Conservation (phyloP, 2,329 filamentous ascomycete species). For the Alternaria triticina region DNA sequence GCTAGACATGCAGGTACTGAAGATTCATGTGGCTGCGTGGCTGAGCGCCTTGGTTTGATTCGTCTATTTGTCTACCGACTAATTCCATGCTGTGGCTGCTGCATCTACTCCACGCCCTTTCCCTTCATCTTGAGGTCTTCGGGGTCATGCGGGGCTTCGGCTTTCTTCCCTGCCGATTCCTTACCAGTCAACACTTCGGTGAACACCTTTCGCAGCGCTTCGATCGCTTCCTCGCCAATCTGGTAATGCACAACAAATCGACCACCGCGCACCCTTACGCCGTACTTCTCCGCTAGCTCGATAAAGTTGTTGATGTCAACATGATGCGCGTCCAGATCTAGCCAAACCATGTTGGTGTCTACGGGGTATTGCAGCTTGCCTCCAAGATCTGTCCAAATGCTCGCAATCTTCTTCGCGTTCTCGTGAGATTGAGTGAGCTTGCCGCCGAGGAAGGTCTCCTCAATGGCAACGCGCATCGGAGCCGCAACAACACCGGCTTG, state of each 20-base stretch:
- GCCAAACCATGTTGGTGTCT: conserved; percentile 93
- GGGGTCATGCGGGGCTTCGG: conserved; percentile 25
- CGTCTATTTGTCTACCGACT: background rate
- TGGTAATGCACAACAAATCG: conserved; percentile 75
- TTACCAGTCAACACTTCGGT: conserved; percentile 30
- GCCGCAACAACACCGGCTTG: conserved; percentile 79
- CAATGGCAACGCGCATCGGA: conserved; percentile 76
- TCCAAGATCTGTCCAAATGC: conserved; percentile 72
- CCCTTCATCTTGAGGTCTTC: conserved; percentile 40
- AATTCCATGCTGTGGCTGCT: background rate
- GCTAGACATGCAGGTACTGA: conserved; percentile 14
- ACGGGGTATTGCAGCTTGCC: conserved; percentile 72
- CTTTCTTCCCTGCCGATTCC: conserved; percentile 25
- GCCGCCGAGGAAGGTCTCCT: conserved; percentile 78
- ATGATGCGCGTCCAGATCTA: conserved; percentile 71
- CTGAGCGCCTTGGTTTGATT: conserved; percentile 2
- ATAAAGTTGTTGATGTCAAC: conserved; percentile 61
- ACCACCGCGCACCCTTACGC: conserved; percentile 63
- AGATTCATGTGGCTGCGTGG: conserved; percentile 7
- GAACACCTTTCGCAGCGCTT: conserved; percentile 45
- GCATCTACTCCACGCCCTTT: conserved; percentile 35
- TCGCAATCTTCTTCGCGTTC: conserved; percentile 67
- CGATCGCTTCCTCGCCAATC: conserved; percentile 69
- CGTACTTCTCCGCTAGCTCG: conserved; percentile 62
- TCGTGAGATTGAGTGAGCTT: conserved; percentile 66